Evolutionary conservation across 1,284 basidiomycete species (phyloP).

Genomic region (Cystobasidium slooffiae): DNA sequence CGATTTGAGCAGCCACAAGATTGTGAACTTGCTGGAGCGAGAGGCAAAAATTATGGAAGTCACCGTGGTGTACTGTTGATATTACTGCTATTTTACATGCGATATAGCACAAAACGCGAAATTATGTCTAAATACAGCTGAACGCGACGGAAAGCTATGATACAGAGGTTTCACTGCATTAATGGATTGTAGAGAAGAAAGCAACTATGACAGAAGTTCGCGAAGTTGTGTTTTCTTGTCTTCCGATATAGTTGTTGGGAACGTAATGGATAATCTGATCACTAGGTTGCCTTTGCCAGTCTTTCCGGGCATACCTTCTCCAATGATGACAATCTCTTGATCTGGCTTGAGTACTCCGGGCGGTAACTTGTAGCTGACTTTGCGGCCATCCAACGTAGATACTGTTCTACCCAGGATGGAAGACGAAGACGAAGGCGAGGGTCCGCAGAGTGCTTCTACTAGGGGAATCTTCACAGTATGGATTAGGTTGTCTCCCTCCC

Average conservation of each 20-base stretch:
- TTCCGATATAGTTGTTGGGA: conserved; percentile 64
- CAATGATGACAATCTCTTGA: conserved; percentile 69
- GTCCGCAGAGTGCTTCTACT: conserved; percentile 76
- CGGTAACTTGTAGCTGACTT: conserved; percentile 71
- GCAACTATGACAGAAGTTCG: conserved; percentile 6
- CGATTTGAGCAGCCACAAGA: no score
- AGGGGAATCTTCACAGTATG: conserved; percentile 70
- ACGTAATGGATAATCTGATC: conserved; percentile 79
- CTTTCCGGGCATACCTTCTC: conserved; percentile 91
- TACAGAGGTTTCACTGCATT: not conserved
- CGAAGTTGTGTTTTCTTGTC: conserved; percentile 24
- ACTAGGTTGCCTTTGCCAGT: conserved; percentile 78
- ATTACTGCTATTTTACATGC: no score
- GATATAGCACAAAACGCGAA: no score
- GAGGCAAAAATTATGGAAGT: no score
- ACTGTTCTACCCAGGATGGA: conserved; percentile 58
- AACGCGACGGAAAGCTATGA: not conserved
- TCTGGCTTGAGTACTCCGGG: conserved; percentile 69
- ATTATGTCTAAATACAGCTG: no score
- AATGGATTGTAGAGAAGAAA: not conserved
- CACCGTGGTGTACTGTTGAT: no score
- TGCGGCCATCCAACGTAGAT: conserved; percentile 76
- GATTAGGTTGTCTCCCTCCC: conserved; percentile 80
- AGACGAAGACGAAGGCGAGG: conserved; percentile 51
- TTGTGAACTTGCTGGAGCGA: no score